Base-by-base conservation (phyloP, 1,139 yeast species). In the Cylindricascospora bacillispora region DNA sequence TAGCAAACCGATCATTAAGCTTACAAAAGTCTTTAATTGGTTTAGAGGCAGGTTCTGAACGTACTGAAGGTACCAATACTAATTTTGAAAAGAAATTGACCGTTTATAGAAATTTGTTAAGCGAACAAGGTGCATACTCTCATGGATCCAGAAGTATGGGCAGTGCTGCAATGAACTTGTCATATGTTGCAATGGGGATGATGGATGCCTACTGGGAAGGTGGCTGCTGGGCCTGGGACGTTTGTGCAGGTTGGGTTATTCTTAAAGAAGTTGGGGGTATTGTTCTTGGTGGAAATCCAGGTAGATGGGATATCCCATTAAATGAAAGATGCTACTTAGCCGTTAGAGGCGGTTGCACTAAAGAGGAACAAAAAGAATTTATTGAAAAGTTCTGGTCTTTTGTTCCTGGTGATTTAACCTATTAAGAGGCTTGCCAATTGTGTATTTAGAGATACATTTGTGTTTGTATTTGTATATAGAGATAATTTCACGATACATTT, bases 201-300 rank as follows among this genome's bases (percentile, higher is more conserved):
- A 38, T 69, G 25, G 78, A 71, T 43, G 59, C 68, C 10, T 71
- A 70, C 49, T 71, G 77, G 74, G 76, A 70, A 51, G 75, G 75
- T 29, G 75, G 77, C 13, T 68, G 73, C 45, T 69, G 64, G 47
- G 67, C 70, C 9, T 71, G 77, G 77, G 77, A 71, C 41, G 75
- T 71, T 2, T 69, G 75, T 47, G 78, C 77, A 10, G 74, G 75
- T 21, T 70, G 74, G 73, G 60, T 70, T 34, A 67, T 71, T 33
- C 44, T 70, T 9, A 54, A 60, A 27, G 78, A 71, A 41, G 64
- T 74, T 6, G 77, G 77, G 4, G 77, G 77, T 12, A 41, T 46
- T 13, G 48, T 69, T 34, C 70, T 67, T 9, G 61, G 70, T 30
- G 76, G 72, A n/a, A 65, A 64, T 40, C 57, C 59, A 15, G 67